phyloP scores from a whole-genome alignment of 345 rosid species.

The Angophora floribunda region DNA sequence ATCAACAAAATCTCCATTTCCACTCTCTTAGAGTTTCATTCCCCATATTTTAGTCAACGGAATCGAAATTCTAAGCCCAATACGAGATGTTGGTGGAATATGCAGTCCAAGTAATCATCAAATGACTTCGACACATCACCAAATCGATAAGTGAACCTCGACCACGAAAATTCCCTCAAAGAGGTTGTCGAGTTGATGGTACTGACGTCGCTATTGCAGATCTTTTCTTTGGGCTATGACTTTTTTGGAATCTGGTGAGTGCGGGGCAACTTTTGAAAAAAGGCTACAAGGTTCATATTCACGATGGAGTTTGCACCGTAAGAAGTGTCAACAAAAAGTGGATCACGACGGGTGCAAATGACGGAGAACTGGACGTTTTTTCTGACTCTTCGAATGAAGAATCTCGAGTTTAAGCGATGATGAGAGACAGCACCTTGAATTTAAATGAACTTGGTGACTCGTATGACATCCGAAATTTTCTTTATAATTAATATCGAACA shows the following conservation, averaged over 20 bases:
- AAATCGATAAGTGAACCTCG: neutral
- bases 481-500: too few species aligned
- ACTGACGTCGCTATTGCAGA: neutral
- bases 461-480: neutral
- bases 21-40: neutral
- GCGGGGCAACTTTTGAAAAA: neutral
- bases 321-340: neutral
- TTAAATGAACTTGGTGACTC: neutral
- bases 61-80: neutral
- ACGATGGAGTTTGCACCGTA: neutral
- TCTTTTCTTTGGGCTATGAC: neutral
- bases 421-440: neutral
- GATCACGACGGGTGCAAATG: neutral
- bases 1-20: neutral
- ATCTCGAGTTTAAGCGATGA: neutral
- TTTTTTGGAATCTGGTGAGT: neutral
- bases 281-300: neutral
- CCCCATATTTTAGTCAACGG: neutral
- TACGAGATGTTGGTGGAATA: neutral
- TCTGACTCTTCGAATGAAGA: accelerated
- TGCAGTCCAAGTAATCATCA: neutral
- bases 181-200: neutral
- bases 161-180: neutral
- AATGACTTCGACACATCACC: neutral
- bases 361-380: neutral